These are phyloP conservation scores for Hortiboletus campestris DNA, from an alignment of 768 basidiomycete species.

Conservation along the genomic window DNA sequence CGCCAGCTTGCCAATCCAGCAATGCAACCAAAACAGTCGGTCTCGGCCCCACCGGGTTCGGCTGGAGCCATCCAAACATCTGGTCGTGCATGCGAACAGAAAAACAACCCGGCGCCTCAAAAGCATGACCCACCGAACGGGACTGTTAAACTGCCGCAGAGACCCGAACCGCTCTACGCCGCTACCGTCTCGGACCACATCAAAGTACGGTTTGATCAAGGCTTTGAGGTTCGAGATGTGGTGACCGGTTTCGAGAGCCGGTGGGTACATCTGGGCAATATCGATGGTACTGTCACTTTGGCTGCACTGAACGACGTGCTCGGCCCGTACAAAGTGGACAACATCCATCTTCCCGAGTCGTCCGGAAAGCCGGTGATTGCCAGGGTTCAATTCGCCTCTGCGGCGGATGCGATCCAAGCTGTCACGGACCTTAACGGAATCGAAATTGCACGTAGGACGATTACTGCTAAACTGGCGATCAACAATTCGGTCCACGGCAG, in stretches of 20 bases:
- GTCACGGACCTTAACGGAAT: conserved; percentile 49
- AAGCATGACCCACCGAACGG: background rate
- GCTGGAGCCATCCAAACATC: background rate
- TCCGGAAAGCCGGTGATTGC: conserved; percentile 29
- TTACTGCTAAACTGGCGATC: conserved; percentile 48
- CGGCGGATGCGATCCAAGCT: conserved; percentile 53
- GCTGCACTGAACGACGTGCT: conserved; percentile 40
- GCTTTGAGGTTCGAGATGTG: conserved; percentile 57
- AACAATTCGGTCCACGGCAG: conserved; percentile 35
- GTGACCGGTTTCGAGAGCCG: conserved; percentile 69
- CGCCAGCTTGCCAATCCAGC: background rate
- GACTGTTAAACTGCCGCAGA: conserved; percentile 1
- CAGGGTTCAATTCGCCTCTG: conserved; percentile 47
- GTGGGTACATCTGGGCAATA: conserved; percentile 53
- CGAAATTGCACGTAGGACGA: conserved; percentile 34
- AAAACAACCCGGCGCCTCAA: background rate
- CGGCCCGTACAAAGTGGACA: conserved; percentile 41
- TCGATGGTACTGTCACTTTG: conserved; percentile 39
- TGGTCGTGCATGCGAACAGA: background rate
- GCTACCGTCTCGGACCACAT: conserved; percentile 53
- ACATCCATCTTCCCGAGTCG: conserved; percentile 33
- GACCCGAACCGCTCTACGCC: conserved; percentile 20
- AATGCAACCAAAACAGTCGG: background rate
- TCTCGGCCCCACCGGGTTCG: background rate
- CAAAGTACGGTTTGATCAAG: conserved; percentile 53